phyloP scores from a whole-genome alignment of 192 early-diverging fungal species.

The Umbelopsis isabellina region DNA sequence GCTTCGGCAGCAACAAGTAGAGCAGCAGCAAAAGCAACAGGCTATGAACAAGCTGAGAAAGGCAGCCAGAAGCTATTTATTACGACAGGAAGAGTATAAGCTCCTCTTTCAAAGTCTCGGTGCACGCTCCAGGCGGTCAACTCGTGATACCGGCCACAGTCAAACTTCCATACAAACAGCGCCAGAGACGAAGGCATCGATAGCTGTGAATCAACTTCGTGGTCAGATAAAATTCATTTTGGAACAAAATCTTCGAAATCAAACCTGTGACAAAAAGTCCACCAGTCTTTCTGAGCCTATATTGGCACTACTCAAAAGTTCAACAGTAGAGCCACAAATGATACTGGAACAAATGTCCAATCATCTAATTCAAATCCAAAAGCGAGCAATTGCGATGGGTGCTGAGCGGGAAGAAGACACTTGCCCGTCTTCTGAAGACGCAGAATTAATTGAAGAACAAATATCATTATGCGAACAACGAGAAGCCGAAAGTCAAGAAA shows the following conservation, averaged over 20 bases:
- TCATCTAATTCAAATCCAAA: neutral
- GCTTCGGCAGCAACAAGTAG: neutral
- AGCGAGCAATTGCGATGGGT: neutral
- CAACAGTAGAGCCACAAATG: neutral
- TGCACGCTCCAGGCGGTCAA: neutral
- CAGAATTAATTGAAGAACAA: neutral
- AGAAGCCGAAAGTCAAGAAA: neutral
- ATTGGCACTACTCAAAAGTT: neutral
- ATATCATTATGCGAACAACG: neutral
- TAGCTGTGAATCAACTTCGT: neutral
- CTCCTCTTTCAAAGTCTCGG: neutral
- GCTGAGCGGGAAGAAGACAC: neutral
- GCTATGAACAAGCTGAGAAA: neutral
- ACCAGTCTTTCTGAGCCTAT: constrained; percentile 2
- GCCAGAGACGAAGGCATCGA: constrained; percentile 1
- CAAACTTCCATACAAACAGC: neutral
- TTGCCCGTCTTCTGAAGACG: no score
- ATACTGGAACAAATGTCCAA: constrained; percentile 9
- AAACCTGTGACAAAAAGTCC: neutral
- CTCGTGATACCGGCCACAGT: neutral
- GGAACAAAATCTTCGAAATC: neutral
- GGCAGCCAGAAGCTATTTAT: neutral
- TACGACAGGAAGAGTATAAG: neutral
- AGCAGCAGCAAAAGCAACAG: neutral
- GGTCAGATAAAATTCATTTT: neutral